Percentiles rank a stretch among this genome's conserved stretches.
Evolutionary conservation across 345 rosid genomes (phyloP).

Genomic region (Syzygium oleosum): DNA sequence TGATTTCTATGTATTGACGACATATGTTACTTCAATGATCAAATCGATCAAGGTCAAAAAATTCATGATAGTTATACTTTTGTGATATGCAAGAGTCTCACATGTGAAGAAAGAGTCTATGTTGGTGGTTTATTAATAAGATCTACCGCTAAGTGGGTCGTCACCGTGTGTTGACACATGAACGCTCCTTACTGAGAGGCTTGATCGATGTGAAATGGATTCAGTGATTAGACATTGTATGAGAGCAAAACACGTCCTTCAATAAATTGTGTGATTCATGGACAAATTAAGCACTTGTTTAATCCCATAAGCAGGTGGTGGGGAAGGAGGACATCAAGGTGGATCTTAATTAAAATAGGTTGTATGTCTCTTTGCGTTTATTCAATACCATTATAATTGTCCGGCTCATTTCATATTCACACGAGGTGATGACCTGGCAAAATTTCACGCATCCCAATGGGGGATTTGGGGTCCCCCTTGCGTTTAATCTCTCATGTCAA

Average conservation of each 20-base stretch:
- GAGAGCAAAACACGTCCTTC: rapidly evolving
- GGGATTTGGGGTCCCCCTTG: not conserved
- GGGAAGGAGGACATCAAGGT: not conserved
- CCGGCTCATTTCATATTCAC: not conserved
- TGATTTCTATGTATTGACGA: too few relatives aligned
- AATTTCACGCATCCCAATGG: not conserved
- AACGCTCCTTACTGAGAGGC: not conserved
- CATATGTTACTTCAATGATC: not conserved
- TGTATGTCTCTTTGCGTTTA: not conserved
- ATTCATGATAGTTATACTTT: not conserved
- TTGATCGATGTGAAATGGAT: not conserved
- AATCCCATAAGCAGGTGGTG: not conserved
- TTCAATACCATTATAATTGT: not conserved
- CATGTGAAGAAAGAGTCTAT: rapidly evolving
- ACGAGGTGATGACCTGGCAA: rapidly evolving
- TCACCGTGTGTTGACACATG: not conserved
- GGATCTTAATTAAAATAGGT: not conserved
- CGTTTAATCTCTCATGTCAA: too few relatives aligned
- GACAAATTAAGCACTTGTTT: not conserved
- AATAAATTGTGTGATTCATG: rapidly evolving
- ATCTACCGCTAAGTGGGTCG: not conserved
- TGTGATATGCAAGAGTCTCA: rapidly evolving
- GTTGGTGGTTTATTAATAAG: not conserved
- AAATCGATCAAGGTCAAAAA: too few relatives aligned
- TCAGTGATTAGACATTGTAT: not conserved